Conservation (phyloP, 2,329 filamentous ascomycete genomes). For the Fusarium sp. region DNA sequence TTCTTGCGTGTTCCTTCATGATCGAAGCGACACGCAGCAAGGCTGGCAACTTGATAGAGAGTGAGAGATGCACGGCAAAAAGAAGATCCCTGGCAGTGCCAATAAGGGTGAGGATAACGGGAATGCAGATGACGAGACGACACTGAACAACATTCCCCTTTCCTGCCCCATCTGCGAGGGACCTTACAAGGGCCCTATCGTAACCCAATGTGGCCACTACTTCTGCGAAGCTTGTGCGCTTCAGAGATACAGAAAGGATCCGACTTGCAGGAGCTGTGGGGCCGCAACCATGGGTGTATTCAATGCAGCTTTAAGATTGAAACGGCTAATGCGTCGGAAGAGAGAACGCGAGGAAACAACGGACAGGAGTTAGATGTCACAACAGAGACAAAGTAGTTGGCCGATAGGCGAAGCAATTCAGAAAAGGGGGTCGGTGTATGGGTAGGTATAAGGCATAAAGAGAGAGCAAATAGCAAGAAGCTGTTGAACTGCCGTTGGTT, state of each 20-base stretch:
- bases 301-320: conserved; percentile 84
- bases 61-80: background rate
- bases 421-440: background rate
- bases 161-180: conserved; percentile 86
- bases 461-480: background rate
- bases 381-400: background rate
- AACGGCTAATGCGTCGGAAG: conserved; percentile 81
- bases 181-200: conserved; percentile 80
- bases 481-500: background rate
- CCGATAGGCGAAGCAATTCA: background rate
- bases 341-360: background rate
- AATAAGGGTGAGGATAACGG: conserved; percentile 26
- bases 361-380: background rate
- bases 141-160: conserved; percentile 86
- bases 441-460: background rate
- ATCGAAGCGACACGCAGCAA: background rate
- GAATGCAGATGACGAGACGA: conserved; percentile 62
- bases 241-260: conserved; percentile 85
- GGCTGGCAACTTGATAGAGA: background rate
- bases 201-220: conserved; percentile 95
- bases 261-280: conserved; percentile 86
- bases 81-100: background rate
- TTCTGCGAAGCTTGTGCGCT: conserved; percentile 90
- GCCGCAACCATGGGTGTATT: conserved; percentile 88
- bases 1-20: conserved; percentile 76